A percentile compares a stretch with the other conserved stretches of the same genome.
These are phyloP conservation scores for Quercus ilex DNA, from an alignment of 306 rosid genomes.

Conservation along the genomic window DNA sequence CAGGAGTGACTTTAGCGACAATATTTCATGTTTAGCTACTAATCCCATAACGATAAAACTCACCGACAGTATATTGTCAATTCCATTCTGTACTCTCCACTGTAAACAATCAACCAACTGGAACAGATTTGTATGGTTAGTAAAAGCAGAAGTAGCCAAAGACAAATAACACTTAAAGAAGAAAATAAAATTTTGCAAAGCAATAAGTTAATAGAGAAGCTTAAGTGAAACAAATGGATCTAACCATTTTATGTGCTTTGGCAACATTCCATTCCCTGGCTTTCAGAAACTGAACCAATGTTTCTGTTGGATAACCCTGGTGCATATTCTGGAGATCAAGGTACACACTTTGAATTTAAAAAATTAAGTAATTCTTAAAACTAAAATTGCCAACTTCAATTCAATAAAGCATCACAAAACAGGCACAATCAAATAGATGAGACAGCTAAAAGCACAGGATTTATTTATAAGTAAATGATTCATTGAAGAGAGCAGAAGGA, in stretches of 20 bases:
- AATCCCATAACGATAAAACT: slow-evolving; percentile 29
- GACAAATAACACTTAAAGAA: slow-evolving; percentile 12
- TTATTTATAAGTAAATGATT: neutral
- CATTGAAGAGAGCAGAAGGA: too few relatives aligned
- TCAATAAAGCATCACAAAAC: neutral
- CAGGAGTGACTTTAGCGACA: neutral
- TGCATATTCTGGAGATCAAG: slow-evolving; percentile 70
- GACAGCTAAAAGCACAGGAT: neutral
- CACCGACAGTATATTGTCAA: slow-evolving; percentile 73
- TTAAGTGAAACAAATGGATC: slow-evolving; percentile 22
- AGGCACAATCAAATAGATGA: neutral
- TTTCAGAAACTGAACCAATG: slow-evolving; percentile 73
- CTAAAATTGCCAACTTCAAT: neutral
- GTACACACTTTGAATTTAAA: slow-evolving; percentile 10
- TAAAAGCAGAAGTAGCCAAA: slow-evolving; percentile 17
- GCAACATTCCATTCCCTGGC: slow-evolving; percentile 84
- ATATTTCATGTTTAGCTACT: neutral
- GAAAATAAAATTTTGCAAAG: neutral
- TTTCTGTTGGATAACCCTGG: slow-evolving; percentile 67
- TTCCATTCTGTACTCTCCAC: slow-evolving; percentile 85
- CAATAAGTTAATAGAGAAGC: slow-evolving; percentile 1
- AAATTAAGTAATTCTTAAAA: neutral
- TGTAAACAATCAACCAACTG: slow-evolving; percentile 86
- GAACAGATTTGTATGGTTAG: slow-evolving; percentile 29
- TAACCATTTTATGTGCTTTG: slow-evolving; percentile 91